Evolutionary conservation across 2,329 filamentous ascomycete genomes (phyloP), one percentile per base, ranked within the genome.

Genomic region (Orbilia quercus): DNA sequence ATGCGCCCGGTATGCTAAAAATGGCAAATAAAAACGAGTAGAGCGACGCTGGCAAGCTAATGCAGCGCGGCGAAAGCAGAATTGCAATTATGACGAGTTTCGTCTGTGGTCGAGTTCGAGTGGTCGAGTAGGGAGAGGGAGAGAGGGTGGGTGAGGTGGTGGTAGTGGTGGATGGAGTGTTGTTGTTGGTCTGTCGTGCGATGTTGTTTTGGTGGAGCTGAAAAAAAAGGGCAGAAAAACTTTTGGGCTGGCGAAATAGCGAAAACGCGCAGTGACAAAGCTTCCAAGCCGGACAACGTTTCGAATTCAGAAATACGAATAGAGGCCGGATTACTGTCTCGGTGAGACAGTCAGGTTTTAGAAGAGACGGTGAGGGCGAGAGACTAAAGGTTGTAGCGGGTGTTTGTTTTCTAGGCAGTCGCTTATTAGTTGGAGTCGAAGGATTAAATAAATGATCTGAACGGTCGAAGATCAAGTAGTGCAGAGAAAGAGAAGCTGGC

Each of bases 151-250:
- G n/a, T n/a, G n/a, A n/a, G n/a, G n/a, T n/a, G n/a, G n/a, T n/a
- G n/a, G n/a, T n/a, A n/a, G n/a, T n/a, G n/a, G n/a, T n/a, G n/a
- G 12, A 7, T 54, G 50, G 50, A 54, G 66, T 34, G 58, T 34
- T 23, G 63, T 47, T 54, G 48, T 57, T 47, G 44, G 36, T 36
- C 57, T 50, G 59, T 63, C 53, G 50, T 72, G 67, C 67, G 59
- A 72, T 72, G 67, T 59, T 71, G 58, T 71, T 72, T 65, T 72
- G 67, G 67, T 59, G 67, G 67, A 64, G 59, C 58, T 59, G 53
- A 64, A 58, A 64, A 65, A 72, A 59, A 64, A 34, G 63, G 63
- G 34, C 44, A 66, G 62, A 14, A 66, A 58, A 66, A 67, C 63
- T 67, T 67, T 67, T 64, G 59, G 45, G 38, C 53, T 44, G 53